Evolutionary conservation across 306 rosid species (phyloP), one percentile per base, ranked within the genome.

Genomic region (Sicyos baderoa): DNA sequence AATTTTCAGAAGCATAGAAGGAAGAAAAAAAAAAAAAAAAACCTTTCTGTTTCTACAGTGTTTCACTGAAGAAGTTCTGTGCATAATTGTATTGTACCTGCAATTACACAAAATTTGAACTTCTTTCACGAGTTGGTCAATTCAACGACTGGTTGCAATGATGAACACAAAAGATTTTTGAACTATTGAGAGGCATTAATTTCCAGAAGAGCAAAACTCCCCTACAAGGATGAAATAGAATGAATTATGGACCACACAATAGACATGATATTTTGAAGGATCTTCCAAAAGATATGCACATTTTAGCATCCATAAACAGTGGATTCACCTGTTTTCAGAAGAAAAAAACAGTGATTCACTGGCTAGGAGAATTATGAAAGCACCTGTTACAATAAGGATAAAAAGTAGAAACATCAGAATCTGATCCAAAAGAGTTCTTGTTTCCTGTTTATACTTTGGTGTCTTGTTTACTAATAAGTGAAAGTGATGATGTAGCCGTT

Each of bases 231-330:
- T 47, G 84, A 87, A 42, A 82, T 70, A 77, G 89, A 88, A 79
- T 81, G 90, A 70, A 89, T 88, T 59, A 89, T 77, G 61, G 91
- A 76, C 97, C 97, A 93, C 2, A 25, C 1, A 25, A 25, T 25
- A 25, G 14, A 93, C 91, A 74, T 96, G 88, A 75, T 87, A 86
- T 4, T 93, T 88, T 58, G 44, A 27, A 10, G 96, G 91, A 62
- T 61, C 27, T 86, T 53, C 94, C 94, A 74, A 88, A 86, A 81
- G 94, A 91, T 92, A 91, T 88, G 85, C 94, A 88, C 79, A 37
- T 85, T 13, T 96, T 88, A 65, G 89, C 87, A 72, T 85, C 89
- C 97, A 88, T 91, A 54, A 91, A 83, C 19, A 88, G 72, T 47
- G 91, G 91, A 88, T 78, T 88, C 87, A 37, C 88, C 64, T 35